A percentile compares a stretch with the other conserved stretches of the same genome.
These are phyloP conservation scores for Cetradonia linearis DNA, from an alignment of 495 filamentous ascomycete species.

Conservation along the genomic window DNA sequence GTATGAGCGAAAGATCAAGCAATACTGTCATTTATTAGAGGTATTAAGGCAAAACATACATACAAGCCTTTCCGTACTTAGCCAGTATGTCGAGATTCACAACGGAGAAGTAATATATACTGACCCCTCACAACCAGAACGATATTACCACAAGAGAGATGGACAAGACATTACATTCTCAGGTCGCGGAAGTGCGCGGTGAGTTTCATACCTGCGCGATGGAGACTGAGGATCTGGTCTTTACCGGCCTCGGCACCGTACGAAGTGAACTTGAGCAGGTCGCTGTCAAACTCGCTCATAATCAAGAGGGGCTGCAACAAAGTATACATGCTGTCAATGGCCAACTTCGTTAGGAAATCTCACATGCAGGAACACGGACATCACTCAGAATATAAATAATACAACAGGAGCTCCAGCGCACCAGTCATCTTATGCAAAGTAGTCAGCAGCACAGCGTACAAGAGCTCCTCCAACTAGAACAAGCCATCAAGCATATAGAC, in stretches of 20 bases:
- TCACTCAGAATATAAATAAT: background rate
- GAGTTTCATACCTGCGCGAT: background rate
- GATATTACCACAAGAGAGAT: background rate
- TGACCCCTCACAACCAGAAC: background rate
- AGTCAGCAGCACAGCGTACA: background rate
- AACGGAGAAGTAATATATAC: background rate
- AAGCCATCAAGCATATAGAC: background rate
- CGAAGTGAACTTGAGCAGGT: background rate
- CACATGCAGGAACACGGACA: background rate
- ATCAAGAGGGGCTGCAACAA: background rate
- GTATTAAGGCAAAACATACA: background rate
- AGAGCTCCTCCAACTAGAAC: background rate
- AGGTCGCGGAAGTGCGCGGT: background rate
- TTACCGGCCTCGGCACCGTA: background rate
- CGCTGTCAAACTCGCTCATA: background rate
- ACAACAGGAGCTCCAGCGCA: background rate
- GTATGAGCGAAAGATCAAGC: background rate
- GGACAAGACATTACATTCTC: background rate
- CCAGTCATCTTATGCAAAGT: background rate
- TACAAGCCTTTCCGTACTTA: background rate
- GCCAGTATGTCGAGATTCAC: background rate
- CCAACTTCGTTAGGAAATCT: background rate
- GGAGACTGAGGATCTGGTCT: background rate
- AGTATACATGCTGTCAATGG: background rate
- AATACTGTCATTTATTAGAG: constrained; percentile 1